Conservation (phyloP, 2,329 filamentous ascomycete genomes). For the Pseudogymnoascus sp. region DNA sequence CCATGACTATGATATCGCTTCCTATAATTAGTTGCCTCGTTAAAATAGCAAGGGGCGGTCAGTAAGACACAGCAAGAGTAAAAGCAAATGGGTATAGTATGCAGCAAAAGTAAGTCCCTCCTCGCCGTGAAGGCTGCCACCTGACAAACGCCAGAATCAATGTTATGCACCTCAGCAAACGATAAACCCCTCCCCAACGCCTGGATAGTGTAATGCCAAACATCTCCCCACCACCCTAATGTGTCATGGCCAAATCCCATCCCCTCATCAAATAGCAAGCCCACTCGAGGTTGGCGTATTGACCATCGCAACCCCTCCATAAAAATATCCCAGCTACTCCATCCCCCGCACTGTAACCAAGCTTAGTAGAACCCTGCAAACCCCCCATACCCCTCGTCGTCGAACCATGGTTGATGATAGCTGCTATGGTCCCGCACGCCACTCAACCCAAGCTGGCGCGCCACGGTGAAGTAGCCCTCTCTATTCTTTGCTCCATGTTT, state of each 20-base stretch:
- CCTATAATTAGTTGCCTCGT: not conserved
- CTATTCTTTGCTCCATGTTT: conserved; percentile 33
- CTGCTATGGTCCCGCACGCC: conserved; percentile 39
- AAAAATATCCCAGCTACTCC: not conserved
- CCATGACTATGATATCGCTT: not conserved
- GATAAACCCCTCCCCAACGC: not conserved
- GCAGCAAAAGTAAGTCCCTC: not conserved
- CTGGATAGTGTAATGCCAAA: not conserved
- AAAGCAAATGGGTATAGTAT: conserved; percentile 9
- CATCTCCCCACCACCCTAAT: not conserved
- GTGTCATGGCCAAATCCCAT: not conserved
- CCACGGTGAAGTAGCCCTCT: conserved; percentile 59
- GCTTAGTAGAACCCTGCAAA: not conserved
- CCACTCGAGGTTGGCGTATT: not conserved
- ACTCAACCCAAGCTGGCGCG: conserved; percentile 52
- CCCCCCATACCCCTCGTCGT: not conserved
- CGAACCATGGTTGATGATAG: conserved; percentile 24
- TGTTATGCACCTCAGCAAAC: not conserved
- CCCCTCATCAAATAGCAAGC: not conserved
- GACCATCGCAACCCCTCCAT: not conserved
- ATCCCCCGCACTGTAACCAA: not conserved
- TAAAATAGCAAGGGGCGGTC: not conserved
- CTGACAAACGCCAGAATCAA: not conserved
- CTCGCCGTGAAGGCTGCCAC: not conserved
- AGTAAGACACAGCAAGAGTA: not conserved